Evolutionary conservation across 2,329 filamentous ascomycete species (phyloP), one percentile per base, ranked within the genome.

Genomic region (Elsinoe fawcettii): DNA sequence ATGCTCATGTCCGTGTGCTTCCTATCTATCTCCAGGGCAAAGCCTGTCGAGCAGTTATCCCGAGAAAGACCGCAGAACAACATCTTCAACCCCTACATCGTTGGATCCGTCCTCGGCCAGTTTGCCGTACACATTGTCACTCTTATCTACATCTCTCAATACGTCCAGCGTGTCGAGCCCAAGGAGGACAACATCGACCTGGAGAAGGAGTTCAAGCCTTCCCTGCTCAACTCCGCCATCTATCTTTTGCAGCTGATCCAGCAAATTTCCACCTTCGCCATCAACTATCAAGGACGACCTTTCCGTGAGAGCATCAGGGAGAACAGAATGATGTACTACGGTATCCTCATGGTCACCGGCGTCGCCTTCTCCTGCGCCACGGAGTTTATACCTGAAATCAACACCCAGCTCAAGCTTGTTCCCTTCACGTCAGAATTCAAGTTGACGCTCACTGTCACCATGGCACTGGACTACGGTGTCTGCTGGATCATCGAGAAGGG

Each of bases 1-100:
- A 97, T 99, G 88, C 85, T 99, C 71, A 97, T 99, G 93, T 96
- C 91, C 66, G 93, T 99, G 53, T 99, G 93, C 76, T 99, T 99
- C 81, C 77, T 99, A 66, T 96, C 91, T 60, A 96, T 99, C 67
- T 97, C 93, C n/a, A 87, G 93, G 60, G 93, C 93, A 37, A 93
- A 90, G 77, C 89, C 93, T 27, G 93, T 99, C 55, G 93, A 99
- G 75, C 87, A 88, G 34, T 79, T 99, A 22, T 96, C 92, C 62
- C 96, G 96, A 75, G 93, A 99, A 74, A 87, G 93, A 37, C 93
- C 93, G 0, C 93, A 99, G 75, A 91, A 92, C 57, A 96, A 97
- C 74, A 99, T 99, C 69, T 97, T 97, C 80, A 99, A 99, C 76
- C 81, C 90, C 55, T 99, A 99, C 78, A 97, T 99, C 71, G 96